Conservation (phyloP, 805 yeast genomes). For the Dipodascus geniculatus region DNA sequence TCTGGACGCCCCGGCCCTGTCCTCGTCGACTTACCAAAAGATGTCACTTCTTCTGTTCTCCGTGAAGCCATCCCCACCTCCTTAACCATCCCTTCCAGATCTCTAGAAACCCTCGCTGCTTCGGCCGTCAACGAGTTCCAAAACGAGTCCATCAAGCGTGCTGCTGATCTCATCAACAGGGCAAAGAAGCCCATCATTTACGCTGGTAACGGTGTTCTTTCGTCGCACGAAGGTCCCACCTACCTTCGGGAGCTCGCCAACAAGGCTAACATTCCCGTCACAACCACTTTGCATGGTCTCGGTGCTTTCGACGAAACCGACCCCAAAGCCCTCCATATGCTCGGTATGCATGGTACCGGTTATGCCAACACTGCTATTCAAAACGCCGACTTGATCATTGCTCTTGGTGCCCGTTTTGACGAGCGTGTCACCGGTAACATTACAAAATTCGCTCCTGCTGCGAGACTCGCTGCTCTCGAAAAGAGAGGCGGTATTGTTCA, state of each 20-base stretch:
- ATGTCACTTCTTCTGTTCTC: slow-evolving; percentile 87
- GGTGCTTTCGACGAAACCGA: slow-evolving; percentile 93
- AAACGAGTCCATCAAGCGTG: slow-evolving; percentile 55
- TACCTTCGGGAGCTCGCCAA: slow-evolving; percentile 76
- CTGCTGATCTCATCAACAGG: slow-evolving; percentile 65
- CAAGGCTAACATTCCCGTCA: slow-evolving; percentile 87
- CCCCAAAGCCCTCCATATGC: slow-evolving; percentile 84
- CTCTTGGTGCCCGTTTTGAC: slow-evolving; percentile 95
- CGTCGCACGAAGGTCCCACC: slow-evolving; percentile 68
- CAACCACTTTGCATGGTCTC: slow-evolving; percentile 87
- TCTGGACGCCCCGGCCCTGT: slow-evolving; percentile 98
- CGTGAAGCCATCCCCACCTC: slow-evolving; percentile 82
- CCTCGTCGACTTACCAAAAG: slow-evolving; percentile 93
- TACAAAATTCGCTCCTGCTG: slow-evolving; percentile 85
- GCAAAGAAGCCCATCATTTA: slow-evolving; percentile 85
- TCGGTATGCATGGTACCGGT: slow-evolving; percentile 97
- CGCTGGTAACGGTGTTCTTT: slow-evolving; percentile 85
- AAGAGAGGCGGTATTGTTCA: slow-evolving; percentile 93
- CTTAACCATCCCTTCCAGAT: slow-evolving; percentile 48
- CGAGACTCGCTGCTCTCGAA: slow-evolving; percentile 78
- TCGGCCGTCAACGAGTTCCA: slow-evolving; percentile 66
- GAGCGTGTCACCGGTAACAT: slow-evolving; percentile 93
- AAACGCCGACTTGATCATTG: slow-evolving; percentile 83
- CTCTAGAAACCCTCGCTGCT: slow-evolving; percentile 59
- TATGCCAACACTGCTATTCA: slow-evolving; percentile 93